Evolutionary conservation across 352 stramenopile genomes (phyloP), one percentile per base, ranked within the genome.

Genomic region (Pythium folliculosum): DNA sequence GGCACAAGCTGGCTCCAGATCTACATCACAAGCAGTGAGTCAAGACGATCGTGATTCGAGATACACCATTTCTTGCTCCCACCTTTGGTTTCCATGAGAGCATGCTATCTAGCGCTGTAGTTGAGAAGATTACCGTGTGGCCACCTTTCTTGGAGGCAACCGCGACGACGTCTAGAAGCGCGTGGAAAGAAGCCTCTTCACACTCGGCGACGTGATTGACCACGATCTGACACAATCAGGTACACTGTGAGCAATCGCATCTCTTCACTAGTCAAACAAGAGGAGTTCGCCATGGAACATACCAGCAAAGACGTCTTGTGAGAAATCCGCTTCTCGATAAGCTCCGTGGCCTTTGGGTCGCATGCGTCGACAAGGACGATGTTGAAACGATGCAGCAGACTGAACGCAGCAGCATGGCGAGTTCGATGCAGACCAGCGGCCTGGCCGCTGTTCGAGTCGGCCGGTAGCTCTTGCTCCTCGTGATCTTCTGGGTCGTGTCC

Each of bases 41-140:
- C 35, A 47, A 47, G 14, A 19, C 40, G 17, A n/a, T 47, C 13
- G 0, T 47, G 40, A n/a, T 21, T 13, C 2, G 5, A 27, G 12
- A 45, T 19, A 57, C 21, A 2, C 19, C 14, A 47, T 47, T 2
- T 9, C 0, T n/a, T 47, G 40, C 14, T 21, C 17, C 14, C 35
- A 89, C 77, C 73, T 80, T 88, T 38, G 78, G 76, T 17, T 65
- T 81, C 81, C 81, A 89, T 10, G n/a, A 37, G 0, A 67, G 47
- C 47, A 75, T 72, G 19, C 69, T 74, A 0, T 60, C 53, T 2
- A 89, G 65, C 14, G 77, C 73, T 60, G 62, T 75, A 4, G 74
- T 76, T 1, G 77, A 63, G 38, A 88, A 88, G 40, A 82, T 77
- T 3, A 85, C 71, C 2, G 57, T 74, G 60, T 77, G 75, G 19